Evolutionary conservation across 2,329 filamentous ascomycete species (phyloP).

Genomic region (Metarhizium humberi): DNA sequence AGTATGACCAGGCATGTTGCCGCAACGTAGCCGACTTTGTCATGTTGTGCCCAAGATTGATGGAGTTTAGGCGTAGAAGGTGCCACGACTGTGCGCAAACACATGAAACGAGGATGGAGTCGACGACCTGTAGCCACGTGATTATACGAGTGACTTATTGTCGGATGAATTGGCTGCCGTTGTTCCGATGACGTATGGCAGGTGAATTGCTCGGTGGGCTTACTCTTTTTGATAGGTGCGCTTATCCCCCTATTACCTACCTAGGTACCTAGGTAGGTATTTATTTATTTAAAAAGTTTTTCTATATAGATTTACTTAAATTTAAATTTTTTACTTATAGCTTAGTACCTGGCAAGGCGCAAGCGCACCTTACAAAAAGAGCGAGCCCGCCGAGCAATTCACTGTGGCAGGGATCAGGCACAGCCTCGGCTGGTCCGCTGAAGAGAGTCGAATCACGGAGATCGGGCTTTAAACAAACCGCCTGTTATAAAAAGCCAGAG

Average conservation of each 20-base stretch:
- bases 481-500: background rate
- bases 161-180: background rate
- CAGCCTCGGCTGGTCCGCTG: background rate
- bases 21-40: background rate
- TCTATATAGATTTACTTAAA: no score
- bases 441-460: background rate
- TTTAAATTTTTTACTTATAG: no score
- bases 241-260: no score
- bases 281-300: no score
- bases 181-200: background rate
- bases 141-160: background rate
- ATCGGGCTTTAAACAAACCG: background rate
- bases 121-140: background rate
- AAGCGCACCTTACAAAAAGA: no score
- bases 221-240: no score
- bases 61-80: background rate
- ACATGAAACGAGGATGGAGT: background rate
- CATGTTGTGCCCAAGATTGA: background rate
- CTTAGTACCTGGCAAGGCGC: no score
- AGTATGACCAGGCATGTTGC: background rate
- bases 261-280: no score
- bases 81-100: background rate
- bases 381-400: no score
- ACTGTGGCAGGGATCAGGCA: background rate
- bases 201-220: no score